Base-by-base conservation (phyloP, 108 stramenopile genomes). In the Chaetoceros muelleri region DNA sequence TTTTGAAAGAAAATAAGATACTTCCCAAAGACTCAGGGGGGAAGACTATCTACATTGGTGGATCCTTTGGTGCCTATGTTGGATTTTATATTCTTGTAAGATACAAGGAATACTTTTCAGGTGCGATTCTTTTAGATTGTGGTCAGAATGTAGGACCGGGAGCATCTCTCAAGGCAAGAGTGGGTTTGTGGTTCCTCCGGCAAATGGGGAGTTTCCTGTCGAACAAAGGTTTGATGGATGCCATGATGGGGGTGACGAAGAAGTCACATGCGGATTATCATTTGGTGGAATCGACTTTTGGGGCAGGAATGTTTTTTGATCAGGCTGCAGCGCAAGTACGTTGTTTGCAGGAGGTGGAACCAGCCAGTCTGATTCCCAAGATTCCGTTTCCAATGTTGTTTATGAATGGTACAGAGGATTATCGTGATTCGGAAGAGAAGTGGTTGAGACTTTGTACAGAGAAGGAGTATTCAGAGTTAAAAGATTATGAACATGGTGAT, bases 121-220 rank as follows among this genome's bases (percentile, higher is more conserved):
- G 73, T n/a, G 79, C 79, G 46, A 55, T 80, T 20, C 49, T 76
- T 16, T 55, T 80, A 19, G 79, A 80, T 34, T 71, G 70, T 59
- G 79, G 79, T 13, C 75, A 76, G 63, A 76, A 80, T 59, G 75
- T 76, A 16, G 79, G 79, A 1, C 79, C 79, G 1, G 73, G 59
- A 24, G 65, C 66, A 30, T 62, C 60, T 29, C 51, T 80, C 58
- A 76, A 76, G 59, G 79, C 79, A 19, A 57, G 65, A 2, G 27
- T 63, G 1, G 79, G 79, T 3, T 30, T 80, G 20, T 67, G 48
- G 50, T 53, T 73, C 20, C 48, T 80, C 21, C 28, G 61, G 2
- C 58, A 57, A 21, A 24, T 69, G 10, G 29, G 65, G 25, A 34
- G 22, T 0, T 53, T 23, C 0, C 63, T 70, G 65, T 58, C 57